Base-by-base conservation (phyloP, 2,329 filamentous ascomycete species). In the Ceratocystis colombiana region DNA sequence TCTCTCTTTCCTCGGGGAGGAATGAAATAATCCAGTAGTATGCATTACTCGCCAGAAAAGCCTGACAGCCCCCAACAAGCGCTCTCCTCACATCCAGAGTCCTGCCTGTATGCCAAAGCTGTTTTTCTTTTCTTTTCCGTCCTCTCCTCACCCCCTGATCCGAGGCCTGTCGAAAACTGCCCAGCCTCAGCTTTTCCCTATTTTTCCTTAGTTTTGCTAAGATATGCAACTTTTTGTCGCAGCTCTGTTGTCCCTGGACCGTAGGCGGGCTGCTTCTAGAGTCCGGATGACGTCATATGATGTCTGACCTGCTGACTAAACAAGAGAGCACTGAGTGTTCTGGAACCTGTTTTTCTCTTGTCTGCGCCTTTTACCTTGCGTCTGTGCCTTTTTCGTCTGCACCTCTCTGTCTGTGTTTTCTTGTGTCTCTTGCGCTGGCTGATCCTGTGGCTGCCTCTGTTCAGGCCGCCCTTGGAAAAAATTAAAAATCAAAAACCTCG, bases 211-310 rank as follows among this genome's bases (percentile, higher is more conserved):
- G 33, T 37, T 37, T 37, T 37, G 3, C 33, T 37, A 10, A 37
- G 33, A 37, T 12, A 37, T 20, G 45, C n/a, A 48, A 7, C 45
- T 22, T 20, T 8, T 37, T 37, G 33, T 37, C 33, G 33, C 33
- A 37, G 33, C 33, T 37, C 33, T 37, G 33, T 12, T 37, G 10
- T 37, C 33, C 8, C 10, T 37, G 5, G 12, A 50, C 20, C 22
- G 17, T 50, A 22, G 22, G 5, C 53, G 53, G 53, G 30, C 53
- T 57, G 53, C 22, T 57, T 17, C 22, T 57, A 15, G 7, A 57
- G 53, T 22, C 53, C 53, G 53, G 30, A 28, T 57, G 53, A 57
- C 53, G 53, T 57, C 53, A 57, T 57, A 57, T 57, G 53, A 30
- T 30, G 22, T 10, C 20, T 33, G 22, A 57, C 15, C 17, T 28